Percentiles rank a stretch among this genome's conserved stretches.
phyloP scores from a whole-genome alignment of 78 protist species.

The Diacronema lutheri region DNA sequence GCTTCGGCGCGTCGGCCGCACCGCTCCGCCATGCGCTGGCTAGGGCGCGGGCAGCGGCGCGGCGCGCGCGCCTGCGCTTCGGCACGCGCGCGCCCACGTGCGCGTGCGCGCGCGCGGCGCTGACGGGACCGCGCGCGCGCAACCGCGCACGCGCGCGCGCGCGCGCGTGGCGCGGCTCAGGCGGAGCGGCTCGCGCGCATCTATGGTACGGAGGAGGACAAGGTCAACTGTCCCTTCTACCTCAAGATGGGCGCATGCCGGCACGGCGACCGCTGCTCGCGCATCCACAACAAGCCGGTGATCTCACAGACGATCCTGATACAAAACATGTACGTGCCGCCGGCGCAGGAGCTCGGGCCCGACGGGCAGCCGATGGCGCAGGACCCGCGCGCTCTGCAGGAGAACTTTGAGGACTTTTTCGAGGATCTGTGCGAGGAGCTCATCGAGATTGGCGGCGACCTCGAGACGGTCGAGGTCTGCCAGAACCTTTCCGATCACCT shows the following conservation, averaged over 20 bases:
- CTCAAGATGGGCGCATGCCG: constrained; percentile 98
- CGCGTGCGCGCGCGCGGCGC: too few relatives aligned
- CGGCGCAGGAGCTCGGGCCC: background rate
- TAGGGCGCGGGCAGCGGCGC: too few relatives aligned
- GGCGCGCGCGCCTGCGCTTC: too few relatives aligned
- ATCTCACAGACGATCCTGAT: constrained; percentile 84
- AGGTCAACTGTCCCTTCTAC: constrained; percentile 96
- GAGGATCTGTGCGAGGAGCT: constrained; percentile 85
- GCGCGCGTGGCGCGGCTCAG: too few relatives aligned
- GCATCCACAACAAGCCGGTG: constrained; percentile 90
- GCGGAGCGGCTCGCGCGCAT: too few relatives aligned
- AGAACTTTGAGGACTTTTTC: constrained; percentile 85
- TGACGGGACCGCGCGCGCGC: too few relatives aligned
- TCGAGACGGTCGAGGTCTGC: constrained; percentile 82
- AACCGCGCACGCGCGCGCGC: too few relatives aligned
- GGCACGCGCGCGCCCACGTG: too few relatives aligned
- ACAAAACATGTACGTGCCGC: constrained; percentile 66
- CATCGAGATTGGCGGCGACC: constrained; percentile 65
- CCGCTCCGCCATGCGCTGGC: too few relatives aligned
- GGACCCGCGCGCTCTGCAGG: constrained; percentile 51
- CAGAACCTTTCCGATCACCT: constrained; percentile 95
- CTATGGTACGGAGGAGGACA: constrained; percentile 30
- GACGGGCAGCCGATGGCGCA: background rate
- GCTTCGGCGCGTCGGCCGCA: too few relatives aligned
- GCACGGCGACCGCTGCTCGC: constrained; percentile 96